These are phyloP conservation scores for Apiotrichum sp. DNA, from an alignment of 1,284 basidiomycete genomes.

Conservation along the genomic window DNA sequence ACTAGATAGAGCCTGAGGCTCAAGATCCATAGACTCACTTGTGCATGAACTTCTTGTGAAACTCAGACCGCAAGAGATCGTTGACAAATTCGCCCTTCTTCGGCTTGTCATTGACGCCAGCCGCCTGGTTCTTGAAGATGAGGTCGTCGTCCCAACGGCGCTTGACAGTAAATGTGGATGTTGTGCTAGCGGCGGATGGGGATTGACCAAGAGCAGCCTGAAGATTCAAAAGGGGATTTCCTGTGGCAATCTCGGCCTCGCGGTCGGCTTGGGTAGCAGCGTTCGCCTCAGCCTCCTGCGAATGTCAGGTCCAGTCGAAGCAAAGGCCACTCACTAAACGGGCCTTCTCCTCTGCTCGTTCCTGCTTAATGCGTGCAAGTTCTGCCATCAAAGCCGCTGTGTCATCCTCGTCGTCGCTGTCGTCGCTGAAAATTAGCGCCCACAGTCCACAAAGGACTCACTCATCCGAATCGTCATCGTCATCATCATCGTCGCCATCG, in stretches of 20 bases:
- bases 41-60: slow-evolving; percentile 57
- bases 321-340: slow-evolving; percentile 48
- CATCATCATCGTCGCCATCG: slow-evolving; percentile 42
- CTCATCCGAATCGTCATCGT: slow-evolving; percentile 29
- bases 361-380: slow-evolving; percentile 89
- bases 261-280: slow-evolving; percentile 59
- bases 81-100: slow-evolving; percentile 81
- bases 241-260: slow-evolving; percentile 74
- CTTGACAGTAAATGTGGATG: slow-evolving; percentile 69
- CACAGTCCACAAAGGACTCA: neutral
- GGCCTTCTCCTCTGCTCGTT: slow-evolving; percentile 85
- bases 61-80: slow-evolving; percentile 83
- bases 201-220: slow-evolving; percentile 75
- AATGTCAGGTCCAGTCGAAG: no score
- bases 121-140: slow-evolving; percentile 95
- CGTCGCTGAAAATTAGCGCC: slow-evolving; percentile 40
- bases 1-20: no score
- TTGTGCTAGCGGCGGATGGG: slow-evolving; percentile 45
- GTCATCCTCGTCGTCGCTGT: slow-evolving; percentile 70
- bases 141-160: slow-evolving; percentile 92
- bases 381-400: slow-evolving; percentile 86
- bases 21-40: slow-evolving; percentile 30
- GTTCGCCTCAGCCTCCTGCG: slow-evolving; percentile 64
- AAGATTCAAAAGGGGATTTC: slow-evolving; percentile 79
- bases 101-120: slow-evolving; percentile 56